Evolutionary conservation across 225 moss, liverwort and hornwort species (phyloP), one percentile per base, ranked within the genome.

Genomic region (Thuidium tamariscinum): DNA sequence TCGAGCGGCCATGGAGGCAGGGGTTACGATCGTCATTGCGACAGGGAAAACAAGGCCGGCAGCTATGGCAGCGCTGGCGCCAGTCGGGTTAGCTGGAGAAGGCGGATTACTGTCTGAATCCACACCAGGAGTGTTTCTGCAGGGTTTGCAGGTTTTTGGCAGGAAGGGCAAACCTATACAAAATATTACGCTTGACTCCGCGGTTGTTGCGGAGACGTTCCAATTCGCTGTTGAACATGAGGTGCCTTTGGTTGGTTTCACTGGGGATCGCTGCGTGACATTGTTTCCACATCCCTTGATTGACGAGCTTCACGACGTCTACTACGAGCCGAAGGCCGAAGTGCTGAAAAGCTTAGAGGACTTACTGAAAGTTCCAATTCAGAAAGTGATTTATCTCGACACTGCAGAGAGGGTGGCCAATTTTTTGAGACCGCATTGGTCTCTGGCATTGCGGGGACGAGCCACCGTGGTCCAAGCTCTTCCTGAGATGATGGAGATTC

Each of bases 101-200:
- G 88, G 91, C 46, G 93, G 94, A 36, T 36, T 93, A 22, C 79
- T 99, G 26, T 95, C 97, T 42, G 73, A 86, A 64, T 94, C 81
- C 16, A 91, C 91, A 63, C 97, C 98, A 89, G 98, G 96, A 89
- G 92, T 89, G 63, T 92, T 92, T 84, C 57, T 93, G 68, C 97
- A 99, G 91, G 97, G 98, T 62, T 92, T 99, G 90, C 96, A 96
- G 91, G 98, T 97, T 11, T 96, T 92, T 88, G 98, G 98, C 26
- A 84, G 73, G 36, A 90, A 90, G 13, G 98, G 98, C 27, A 81
- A 88, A 49, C 32, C 87, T 7, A 73, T 99, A 16, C 91, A 95
- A 70, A 95, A 86, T 62, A 90, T 95, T 51, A 42, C 86, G 74
- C 91, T 99, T 26, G 89, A 94, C 80, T 81, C 92, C 42, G 18